Evolutionary conservation across 768 basidiomycete species (phyloP).

Genomic region (Holtermanniella nyarrowii): DNA sequence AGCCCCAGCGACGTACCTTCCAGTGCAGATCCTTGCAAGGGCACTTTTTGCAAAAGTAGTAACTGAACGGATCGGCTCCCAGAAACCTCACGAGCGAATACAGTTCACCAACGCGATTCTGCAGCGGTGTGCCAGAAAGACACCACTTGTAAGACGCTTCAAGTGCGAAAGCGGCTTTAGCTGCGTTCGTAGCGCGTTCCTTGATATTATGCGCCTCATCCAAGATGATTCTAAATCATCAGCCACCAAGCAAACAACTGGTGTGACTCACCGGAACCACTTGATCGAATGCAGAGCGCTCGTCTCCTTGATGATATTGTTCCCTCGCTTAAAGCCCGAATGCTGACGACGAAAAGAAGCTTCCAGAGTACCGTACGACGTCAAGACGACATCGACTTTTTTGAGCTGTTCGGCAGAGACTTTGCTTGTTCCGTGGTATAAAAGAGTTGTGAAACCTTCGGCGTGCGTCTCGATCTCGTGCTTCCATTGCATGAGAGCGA

Average conservation of each 20-base stretch:
- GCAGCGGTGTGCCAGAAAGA: conserved; percentile 87
- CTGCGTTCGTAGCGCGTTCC: conserved; percentile 85
- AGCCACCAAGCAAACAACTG: conserved; percentile 4
- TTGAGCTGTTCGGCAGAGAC: conserved; percentile 61
- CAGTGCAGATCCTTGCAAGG: conserved; percentile 93
- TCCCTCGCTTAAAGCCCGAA: conserved; percentile 79
- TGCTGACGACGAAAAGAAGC: conserved; percentile 88
- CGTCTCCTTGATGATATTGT: conserved; percentile 71
- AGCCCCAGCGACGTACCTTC: conserved; percentile 41
- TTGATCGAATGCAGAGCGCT: conserved; percentile 72
- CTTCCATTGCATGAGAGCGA: conserved; percentile 70
- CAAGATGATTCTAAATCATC: conserved; percentile 44
- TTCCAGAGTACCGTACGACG: conserved; percentile 75
- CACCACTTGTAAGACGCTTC: conserved; percentile 80
- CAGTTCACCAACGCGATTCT: conserved; percentile 96
- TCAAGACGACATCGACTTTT: conserved; percentile 67
- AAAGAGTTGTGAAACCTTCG: conserved; percentile 62
- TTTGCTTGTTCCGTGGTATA: conserved; percentile 83
- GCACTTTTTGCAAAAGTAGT: conserved; percentile 57
- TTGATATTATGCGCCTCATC: conserved; percentile 99
- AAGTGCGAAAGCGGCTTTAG: conserved; percentile 90
- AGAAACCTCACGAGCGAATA: conserved; percentile 84
- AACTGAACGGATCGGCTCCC: conserved; percentile 60
- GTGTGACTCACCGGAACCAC: conserved; percentile 56
- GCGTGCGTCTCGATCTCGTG: conserved; percentile 86